Percentiles rank a stretch among this genome's conserved stretches.
These are phyloP conservation scores for Filobasidium uniguttulatum DNA, from an alignment of 1,284 basidiomycete genomes.

Conservation along the genomic window DNA sequence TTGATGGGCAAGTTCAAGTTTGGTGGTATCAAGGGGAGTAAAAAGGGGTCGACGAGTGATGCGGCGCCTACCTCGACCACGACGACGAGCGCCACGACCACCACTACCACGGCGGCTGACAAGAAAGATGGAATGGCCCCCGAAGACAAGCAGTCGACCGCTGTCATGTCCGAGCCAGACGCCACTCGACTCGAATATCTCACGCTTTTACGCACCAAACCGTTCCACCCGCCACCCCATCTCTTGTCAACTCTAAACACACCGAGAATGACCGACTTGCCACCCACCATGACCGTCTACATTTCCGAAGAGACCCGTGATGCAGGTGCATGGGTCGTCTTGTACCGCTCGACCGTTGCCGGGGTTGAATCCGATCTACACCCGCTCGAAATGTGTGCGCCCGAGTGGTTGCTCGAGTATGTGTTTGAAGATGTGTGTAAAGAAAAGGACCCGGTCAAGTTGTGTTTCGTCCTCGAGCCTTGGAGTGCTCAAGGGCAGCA, in stretches of 20 bases:
- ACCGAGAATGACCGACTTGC: slow-evolving; percentile 49
- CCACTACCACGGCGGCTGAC: slow-evolving; percentile 8
- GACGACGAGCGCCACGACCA: too few species aligned
- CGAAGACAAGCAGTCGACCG: slow-evolving; percentile 19
- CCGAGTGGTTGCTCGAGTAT: slow-evolving; percentile 79
- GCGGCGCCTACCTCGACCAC: too few species aligned
- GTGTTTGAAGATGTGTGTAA: slow-evolving; percentile 43
- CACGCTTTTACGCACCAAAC: too few species aligned
- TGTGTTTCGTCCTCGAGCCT: slow-evolving; percentile 78
- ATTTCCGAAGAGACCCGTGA: slow-evolving; percentile 68
- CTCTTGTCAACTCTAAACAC: too few species aligned
- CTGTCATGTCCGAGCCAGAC: too few species aligned
- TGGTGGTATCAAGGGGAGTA: slow-evolving; percentile 50
- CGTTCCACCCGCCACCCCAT: slow-evolving; percentile 49
- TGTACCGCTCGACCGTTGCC: slow-evolving; percentile 60
- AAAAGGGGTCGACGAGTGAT: too few species aligned
- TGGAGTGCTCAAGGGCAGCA: slow-evolving; percentile 39
- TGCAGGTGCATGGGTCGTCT: slow-evolving; percentile 57
- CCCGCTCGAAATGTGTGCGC: slow-evolving; percentile 61
- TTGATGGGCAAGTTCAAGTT: slow-evolving; percentile 66
- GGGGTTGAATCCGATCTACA: slow-evolving; percentile 52
- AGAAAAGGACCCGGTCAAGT: slow-evolving; percentile 54
- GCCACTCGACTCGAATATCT: too few species aligned
- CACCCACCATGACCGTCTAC: slow-evolving; percentile 52
- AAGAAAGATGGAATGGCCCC: slow-evolving; percentile 18